These are phyloP conservation scores for Gossypium longicalyx DNA, from an alignment of 345 rosid species.

Conservation along the genomic window DNA sequence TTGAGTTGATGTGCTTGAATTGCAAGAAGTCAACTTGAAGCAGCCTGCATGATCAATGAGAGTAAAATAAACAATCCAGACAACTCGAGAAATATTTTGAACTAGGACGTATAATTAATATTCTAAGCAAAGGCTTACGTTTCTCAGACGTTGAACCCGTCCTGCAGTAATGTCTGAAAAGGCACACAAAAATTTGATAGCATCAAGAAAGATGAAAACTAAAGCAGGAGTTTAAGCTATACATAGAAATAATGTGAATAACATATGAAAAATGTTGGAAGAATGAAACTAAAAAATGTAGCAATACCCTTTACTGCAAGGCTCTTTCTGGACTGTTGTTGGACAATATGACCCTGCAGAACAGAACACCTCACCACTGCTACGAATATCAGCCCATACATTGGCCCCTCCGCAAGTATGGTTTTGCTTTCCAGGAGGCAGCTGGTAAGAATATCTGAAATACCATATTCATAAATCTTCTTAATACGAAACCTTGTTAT, in stretches of 20 bases:
- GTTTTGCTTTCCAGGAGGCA: slow-evolving; percentile 62
- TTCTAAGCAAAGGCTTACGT: slow-evolving; percentile 39
- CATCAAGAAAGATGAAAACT: slow-evolving; percentile 9
- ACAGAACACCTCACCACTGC: slow-evolving; percentile 74
- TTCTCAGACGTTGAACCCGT: slow-evolving; percentile 74
- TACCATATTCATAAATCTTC: not conserved
- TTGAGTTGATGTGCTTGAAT: slow-evolving; percentile 60
- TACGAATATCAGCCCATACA: slow-evolving; percentile 73
- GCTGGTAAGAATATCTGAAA: slow-evolving; percentile 77
- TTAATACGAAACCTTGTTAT: slow-evolving; percentile 4
- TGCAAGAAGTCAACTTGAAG: slow-evolving; percentile 69
- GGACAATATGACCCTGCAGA: slow-evolving; percentile 61
- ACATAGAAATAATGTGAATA: not conserved
- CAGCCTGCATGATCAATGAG: slow-evolving; percentile 57
- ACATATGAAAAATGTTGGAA: not conserved
- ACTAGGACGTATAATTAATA: not conserved
- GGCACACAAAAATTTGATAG: slow-evolving; percentile 10
- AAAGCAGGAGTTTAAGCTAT: not conserved
- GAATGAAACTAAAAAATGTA: not conserved
- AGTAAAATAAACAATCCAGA: slow-evolving; percentile 17
- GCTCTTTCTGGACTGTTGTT: slow-evolving; percentile 28
- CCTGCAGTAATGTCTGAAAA: slow-evolving; percentile 73
- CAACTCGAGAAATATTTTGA: not conserved
- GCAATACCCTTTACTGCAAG: slow-evolving; percentile 60
- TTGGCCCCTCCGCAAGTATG: slow-evolving; percentile 96